phyloP scores from a whole-genome alignment of 208 protist species.

The Plasmodiophora brassicae region DNA sequence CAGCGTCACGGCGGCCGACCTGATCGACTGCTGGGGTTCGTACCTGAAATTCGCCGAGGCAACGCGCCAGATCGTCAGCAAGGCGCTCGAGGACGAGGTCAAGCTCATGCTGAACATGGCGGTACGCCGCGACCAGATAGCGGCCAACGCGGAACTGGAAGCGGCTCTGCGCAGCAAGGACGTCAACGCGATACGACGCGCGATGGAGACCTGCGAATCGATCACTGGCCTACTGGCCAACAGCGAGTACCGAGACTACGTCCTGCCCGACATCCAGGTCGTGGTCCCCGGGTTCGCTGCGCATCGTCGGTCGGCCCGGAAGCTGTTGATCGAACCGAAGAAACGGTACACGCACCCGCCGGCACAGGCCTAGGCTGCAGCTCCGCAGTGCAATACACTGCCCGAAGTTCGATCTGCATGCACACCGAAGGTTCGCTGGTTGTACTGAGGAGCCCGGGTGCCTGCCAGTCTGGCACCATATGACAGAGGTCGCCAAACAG shows the following conservation, averaged over 20 bases:
- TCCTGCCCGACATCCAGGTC: slow-evolving; percentile 20
- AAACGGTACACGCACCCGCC: too few relatives aligned
- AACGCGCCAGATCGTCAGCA: background rate
- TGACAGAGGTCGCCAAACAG: too few relatives aligned
- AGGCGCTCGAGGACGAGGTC: background rate
- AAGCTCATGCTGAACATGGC: background rate
- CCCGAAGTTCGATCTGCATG: too few relatives aligned
- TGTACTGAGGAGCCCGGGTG: too few relatives aligned
- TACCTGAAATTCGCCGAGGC: background rate
- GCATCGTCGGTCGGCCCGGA: background rate
- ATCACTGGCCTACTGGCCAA: background rate
- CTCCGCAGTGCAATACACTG: too few relatives aligned
- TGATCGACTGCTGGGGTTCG: background rate
- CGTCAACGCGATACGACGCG: background rate
- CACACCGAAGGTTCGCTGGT: too few relatives aligned
- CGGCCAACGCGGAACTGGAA: slow-evolving; percentile 1
- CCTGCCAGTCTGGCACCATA: too few relatives aligned
- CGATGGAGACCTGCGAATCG: slow-evolving; percentile 2
- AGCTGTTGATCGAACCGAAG: too few relatives aligned
- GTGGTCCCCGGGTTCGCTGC: slow-evolving; percentile 18
- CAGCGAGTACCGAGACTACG: slow-evolving; percentile 7
- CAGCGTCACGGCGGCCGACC: background rate
- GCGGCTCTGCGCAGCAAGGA: background rate
- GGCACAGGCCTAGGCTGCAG: too few relatives aligned
- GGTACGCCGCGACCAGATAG: background rate